Evolutionary conservation across 176 grass and related monocot genomes (phyloP).

Genomic region (Bolboschoenus planiculmis): DNA sequence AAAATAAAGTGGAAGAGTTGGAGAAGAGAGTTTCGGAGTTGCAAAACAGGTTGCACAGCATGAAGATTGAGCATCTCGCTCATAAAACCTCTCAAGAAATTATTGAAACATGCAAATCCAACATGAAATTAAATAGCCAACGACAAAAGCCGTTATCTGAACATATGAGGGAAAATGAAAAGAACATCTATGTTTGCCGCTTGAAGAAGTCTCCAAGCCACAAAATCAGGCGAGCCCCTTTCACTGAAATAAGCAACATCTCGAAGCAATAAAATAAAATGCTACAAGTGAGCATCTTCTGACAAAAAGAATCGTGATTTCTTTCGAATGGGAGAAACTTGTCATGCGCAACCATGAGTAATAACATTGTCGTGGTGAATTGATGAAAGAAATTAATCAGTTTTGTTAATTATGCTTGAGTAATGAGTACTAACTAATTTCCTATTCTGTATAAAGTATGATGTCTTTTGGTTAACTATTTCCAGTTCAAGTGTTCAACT

Average conservation of each 20-base stretch:
- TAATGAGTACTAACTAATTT: slow-evolving; percentile 1
- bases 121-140: slow-evolving; percentile 25
- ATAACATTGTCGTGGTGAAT: not conserved
- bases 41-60: slow-evolving; percentile 48
- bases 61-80: slow-evolving; percentile 36
- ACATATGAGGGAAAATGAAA: slow-evolving; percentile 53
- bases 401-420: not conserved
- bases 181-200: slow-evolving; percentile 60
- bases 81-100: slow-evolving; percentile 22
- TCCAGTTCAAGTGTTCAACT: not conserved
- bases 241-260: slow-evolving; percentile 64
- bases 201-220: slow-evolving; percentile 55
- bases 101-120: slow-evolving; percentile 38
- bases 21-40: slow-evolving; percentile 51
- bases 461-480: not conserved
- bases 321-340: not conserved
- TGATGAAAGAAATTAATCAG: not conserved
- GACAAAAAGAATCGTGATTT: not conserved
- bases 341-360: not conserved
- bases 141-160: slow-evolving; percentile 28
- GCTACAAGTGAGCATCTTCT: not conserved
- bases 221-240: slow-evolving; percentile 38
- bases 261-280: not conserved
- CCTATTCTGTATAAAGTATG: slow-evolving; percentile 1
- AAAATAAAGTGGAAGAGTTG: slow-evolving; percentile 43